phyloP scores from a whole-genome alignment of 1,139 yeast species.

The Blastobotrys elegans region DNA sequence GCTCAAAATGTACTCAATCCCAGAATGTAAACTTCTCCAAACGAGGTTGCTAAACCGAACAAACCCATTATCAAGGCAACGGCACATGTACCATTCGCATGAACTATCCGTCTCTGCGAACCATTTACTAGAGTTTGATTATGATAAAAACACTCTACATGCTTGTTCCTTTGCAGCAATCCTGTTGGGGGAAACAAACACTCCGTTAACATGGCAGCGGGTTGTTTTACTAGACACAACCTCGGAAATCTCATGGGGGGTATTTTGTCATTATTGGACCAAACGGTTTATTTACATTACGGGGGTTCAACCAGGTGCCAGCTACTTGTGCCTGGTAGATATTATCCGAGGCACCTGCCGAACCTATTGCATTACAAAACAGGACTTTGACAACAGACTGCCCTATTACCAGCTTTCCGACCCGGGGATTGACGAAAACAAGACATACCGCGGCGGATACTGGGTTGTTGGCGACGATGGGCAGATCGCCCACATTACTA shows the following conservation, averaged over 20 bases:
- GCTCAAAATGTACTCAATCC: conserved; percentile 4
- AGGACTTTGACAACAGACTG: neutral
- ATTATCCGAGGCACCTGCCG: neutral
- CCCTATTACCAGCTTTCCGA: conserved; percentile 7
- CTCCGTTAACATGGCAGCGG: neutral
- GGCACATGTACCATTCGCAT: conserved; percentile 7
- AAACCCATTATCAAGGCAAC: neutral
- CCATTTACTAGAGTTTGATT: conserved; percentile 8
- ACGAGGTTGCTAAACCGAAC: neutral
- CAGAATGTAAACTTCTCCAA: conserved; percentile 1
- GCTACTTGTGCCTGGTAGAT: conserved; percentile 8
- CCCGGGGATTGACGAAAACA: neutral
- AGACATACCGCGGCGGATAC: conserved; percentile 1
- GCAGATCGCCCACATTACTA: conserved; percentile 6
- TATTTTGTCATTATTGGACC: conserved; percentile 10
- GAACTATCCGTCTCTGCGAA: conserved; percentile 6
- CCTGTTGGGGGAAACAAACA: neutral
- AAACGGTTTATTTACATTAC: conserved; percentile 9
- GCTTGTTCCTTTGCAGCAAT: conserved; percentile 7
- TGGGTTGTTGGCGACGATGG: conserved; percentile 6
- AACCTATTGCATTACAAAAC: neutral
- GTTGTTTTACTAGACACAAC: neutral
- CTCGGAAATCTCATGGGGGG: conserved; percentile 5
- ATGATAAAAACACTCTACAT: neutral
- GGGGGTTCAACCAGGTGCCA: conserved; percentile 2